Evolutionary conservation across 805 yeast genomes (phyloP).

Genomic region (Schwanniomyces polymorphus): DNA sequence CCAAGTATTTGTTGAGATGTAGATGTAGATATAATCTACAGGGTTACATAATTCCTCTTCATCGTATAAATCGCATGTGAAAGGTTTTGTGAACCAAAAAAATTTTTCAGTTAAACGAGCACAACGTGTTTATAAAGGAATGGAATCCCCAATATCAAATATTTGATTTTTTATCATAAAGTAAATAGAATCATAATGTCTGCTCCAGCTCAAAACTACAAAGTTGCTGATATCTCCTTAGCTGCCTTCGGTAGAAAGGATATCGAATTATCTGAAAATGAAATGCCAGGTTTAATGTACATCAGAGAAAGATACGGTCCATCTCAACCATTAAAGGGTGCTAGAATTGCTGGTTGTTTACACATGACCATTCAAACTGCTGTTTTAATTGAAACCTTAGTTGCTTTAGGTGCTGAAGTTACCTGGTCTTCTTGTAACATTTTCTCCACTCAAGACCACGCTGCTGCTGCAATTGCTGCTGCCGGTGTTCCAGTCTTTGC

Average conservation of each 20-base stretch:
- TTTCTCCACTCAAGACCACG: conserved; percentile 99
- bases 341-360: conserved; percentile 97
- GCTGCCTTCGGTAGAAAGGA: conserved; percentile 99
- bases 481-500: conserved; percentile 99
- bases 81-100: conserved; percentile 1
- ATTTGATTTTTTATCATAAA: background rate
- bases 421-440: conserved; percentile 99
- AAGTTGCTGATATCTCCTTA: conserved; percentile 95
- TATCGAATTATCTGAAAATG: conserved; percentile 97
- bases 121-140: conserved; percentile 1
- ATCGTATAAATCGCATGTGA: conserved; percentile 3
- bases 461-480: conserved; percentile 99
- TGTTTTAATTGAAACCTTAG: conserved; percentile 94
- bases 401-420: conserved; percentile 98
- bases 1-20: no score
- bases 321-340: conserved; percentile 95
- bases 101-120: conserved; percentile 4
- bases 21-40: background rate
- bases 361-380: conserved; percentile 99
- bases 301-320: conserved; percentile 91
- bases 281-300: conserved; percentile 99
- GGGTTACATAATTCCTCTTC: background rate
- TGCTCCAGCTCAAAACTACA: conserved; percentile 63
- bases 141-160: background rate
- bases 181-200: conserved; percentile 20